Evolutionary conservation across 2,329 filamentous ascomycete species (phyloP), one percentile per base, ranked within the genome.

Genomic region (Talaromyces rugulosus): DNA sequence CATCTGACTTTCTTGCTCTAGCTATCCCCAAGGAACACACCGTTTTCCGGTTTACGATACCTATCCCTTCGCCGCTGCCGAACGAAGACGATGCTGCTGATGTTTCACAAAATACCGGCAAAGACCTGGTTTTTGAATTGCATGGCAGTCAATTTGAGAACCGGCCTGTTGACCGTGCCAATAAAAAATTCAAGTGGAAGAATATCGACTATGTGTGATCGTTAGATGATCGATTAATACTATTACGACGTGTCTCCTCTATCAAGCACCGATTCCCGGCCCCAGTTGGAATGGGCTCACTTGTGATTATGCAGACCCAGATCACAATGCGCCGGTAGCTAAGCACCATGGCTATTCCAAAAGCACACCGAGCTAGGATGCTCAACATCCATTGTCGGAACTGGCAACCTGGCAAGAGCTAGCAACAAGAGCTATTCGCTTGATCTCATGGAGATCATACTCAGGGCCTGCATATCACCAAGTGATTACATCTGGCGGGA

Each of bases 11-110:
- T 27, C 53, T 31, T 54, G 16, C 44, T 53, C 9, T 57, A 85
- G 82, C 86, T 47, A 82, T 98, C 61, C 94, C 95, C 3, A 99
- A 99, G 73, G 92, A 96, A 72, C 89, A 92, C 44, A 94, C 92
- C 0, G 82, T 94, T 18, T 98, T 99, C 70, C 84, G 87, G 23
- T 86, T 98, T 66, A 82, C 86, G 65, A 81, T 98, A 9, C 86
- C 88, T 1, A 73, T 82, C 16, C 72, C 71, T 4, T 7, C 61
- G 64, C 18, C 70, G 65, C 9, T 3, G 18, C 47, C 66, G 64
- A 62, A 68, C 63, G 44, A 52, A 60, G 65, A 63, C 31, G 64
- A 63, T 4, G 64, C 60, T 62, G 40, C 40, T 61, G 64, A 63
- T 36, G 64, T 62, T 1, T 23, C 65, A 27, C 63, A 69, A 16